A percentile compares a stretch with the other conserved stretches of the same genome.
These are phyloP conservation scores for Malus hybrid DNA, from an alignment of 331 rosid species.

Conservation along the genomic window DNA sequence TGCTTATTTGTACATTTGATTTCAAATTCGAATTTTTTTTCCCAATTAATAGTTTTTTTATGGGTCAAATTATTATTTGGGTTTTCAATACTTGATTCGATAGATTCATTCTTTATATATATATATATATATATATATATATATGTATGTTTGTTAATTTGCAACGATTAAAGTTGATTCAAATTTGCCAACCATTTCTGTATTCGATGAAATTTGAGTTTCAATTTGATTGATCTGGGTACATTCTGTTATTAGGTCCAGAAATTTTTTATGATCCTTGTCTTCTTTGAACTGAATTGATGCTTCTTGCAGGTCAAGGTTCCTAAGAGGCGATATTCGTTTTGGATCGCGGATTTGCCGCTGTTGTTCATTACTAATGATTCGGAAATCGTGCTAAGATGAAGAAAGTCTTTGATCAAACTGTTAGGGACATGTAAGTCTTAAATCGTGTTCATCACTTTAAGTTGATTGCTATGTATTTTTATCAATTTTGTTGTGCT, in stretches of 20 bases:
- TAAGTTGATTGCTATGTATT: background rate
- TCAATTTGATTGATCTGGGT: background rate
- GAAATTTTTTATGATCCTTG: background rate
- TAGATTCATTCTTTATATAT: background rate
- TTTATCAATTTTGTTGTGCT: background rate
- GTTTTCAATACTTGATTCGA: background rate
- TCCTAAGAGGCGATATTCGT: background rate
- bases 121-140: no score
- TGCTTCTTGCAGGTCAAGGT: background rate
- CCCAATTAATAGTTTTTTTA: background rate
- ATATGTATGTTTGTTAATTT: background rate
- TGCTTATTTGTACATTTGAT: background rate
- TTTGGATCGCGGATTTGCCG: conserved; percentile 22
- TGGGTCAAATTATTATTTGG: background rate
- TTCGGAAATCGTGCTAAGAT: conserved; percentile 27
- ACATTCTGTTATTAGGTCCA: background rate
- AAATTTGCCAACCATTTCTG: background rate
- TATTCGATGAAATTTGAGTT: background rate
- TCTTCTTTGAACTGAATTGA: background rate
- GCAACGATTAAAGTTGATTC: background rate
- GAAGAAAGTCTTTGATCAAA: conserved; percentile 90
- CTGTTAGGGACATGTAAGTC: conserved; percentile 90
- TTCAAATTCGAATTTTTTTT: background rate
- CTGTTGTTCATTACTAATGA: conserved; percentile 5
- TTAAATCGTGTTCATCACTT: background rate